phyloP scores from a whole-genome alignment of 495 filamentous ascomycete species.

The Podospora anserina region DNA sequence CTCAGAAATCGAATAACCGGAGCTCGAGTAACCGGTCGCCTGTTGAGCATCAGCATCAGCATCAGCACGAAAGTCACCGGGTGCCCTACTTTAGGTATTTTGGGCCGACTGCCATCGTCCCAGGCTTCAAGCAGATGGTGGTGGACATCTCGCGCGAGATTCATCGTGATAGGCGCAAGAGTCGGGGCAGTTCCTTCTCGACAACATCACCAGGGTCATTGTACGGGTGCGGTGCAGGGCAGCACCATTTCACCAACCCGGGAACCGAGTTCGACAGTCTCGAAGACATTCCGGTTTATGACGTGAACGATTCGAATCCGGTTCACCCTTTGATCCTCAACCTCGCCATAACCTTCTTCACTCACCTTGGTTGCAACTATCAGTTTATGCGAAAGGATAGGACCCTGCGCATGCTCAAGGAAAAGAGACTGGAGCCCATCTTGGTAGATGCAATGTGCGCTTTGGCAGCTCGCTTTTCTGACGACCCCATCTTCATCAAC shows the following conservation, averaged over 20 bases:
- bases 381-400: constrained; percentile 69
- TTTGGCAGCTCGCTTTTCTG: constrained; percentile 76
- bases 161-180: constrained; percentile 46
- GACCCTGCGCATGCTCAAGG: constrained; percentile 67
- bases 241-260: constrained; percentile 28
- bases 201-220: constrained; percentile 38
- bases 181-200: constrained; percentile 41
- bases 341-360: constrained; percentile 73
- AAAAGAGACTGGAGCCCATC: constrained; percentile 77
- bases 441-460: constrained; percentile 84
- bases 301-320: constrained; percentile 62
- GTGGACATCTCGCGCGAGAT: constrained; percentile 54
- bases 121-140: constrained; percentile 90
- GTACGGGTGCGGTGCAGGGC: constrained; percentile 16
- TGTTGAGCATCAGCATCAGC: constrained; percentile 40
- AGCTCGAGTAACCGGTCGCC: constrained; percentile 44
- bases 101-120: constrained; percentile 83
- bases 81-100: constrained; percentile 88
- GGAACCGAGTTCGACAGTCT: constrained; percentile 52
- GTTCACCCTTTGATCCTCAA: constrained; percentile 69
- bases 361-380: constrained; percentile 75
- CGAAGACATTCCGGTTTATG: constrained; percentile 75
- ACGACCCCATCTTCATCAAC: constrained; percentile 58
- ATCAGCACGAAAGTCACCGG: constrained; percentile 55
- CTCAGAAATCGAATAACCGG: constrained; percentile 42